Percentiles rank a stretch among this genome's conserved stretches.
Evolutionary conservation across 768 basidiomycete genomes (phyloP).

Genomic region (Serendipita indica): DNA sequence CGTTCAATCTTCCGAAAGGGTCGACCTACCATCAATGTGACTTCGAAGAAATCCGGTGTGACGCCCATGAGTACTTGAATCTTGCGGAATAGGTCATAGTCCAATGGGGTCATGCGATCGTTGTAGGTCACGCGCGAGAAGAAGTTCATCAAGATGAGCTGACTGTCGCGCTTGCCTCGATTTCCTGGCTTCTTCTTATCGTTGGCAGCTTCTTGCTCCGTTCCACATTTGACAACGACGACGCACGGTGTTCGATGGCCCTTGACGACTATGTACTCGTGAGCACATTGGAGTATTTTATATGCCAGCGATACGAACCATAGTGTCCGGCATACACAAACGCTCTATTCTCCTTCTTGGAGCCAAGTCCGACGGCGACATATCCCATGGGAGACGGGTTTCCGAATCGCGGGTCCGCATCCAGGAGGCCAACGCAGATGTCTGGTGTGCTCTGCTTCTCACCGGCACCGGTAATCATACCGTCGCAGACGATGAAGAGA

Average conservation of each 20-base stretch:
- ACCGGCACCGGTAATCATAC: constrained; percentile 96
- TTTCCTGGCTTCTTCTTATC: constrained; percentile 97
- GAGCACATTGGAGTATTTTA: not conserved
- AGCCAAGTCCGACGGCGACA: constrained; percentile 74
- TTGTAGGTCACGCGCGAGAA: constrained; percentile 99
- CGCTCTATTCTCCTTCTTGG: constrained; percentile 82
- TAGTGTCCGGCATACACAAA: constrained; percentile 99
- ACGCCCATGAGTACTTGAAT: constrained; percentile 95
- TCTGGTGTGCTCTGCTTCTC: constrained; percentile 95
- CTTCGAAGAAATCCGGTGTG: constrained; percentile 97
- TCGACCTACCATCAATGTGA: constrained; percentile 80
- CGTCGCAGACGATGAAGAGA: constrained; percentile 88
- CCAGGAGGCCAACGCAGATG: constrained; percentile 80
- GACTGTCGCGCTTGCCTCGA: constrained; percentile 95
- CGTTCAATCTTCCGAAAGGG: constrained; percentile 10
- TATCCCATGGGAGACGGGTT: constrained; percentile 94
- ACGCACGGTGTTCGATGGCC: constrained; percentile 88
- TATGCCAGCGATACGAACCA: constrained; percentile 39
- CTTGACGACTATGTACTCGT: constrained; percentile 37
- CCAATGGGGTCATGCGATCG: constrained; percentile 93
- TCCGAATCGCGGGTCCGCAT: constrained; percentile 90
- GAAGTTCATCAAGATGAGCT: constrained; percentile 98
- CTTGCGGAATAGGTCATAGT: constrained; percentile 96
- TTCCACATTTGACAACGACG: constrained; percentile 93
- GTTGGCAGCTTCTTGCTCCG: constrained; percentile 59